phyloP scores from a whole-genome alignment of 2,329 filamentous ascomycete species.

The Calonectria hawksworthii region DNA sequence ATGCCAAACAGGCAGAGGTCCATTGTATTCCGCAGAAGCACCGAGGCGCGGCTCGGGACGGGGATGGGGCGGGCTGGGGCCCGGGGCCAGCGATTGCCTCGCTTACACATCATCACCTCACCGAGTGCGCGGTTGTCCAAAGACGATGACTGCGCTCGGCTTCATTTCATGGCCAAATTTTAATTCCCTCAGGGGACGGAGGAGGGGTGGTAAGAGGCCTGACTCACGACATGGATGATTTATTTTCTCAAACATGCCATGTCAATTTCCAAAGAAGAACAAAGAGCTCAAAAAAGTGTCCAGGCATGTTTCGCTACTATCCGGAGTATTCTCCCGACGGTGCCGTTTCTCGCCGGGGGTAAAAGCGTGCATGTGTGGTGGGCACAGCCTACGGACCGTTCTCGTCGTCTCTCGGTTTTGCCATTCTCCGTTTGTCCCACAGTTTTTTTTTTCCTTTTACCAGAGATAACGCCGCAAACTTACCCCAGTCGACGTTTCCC shows the following conservation, averaged over 20 bases:
- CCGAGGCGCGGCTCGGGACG: conserved; percentile 29
- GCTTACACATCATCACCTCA: conserved; percentile 13
- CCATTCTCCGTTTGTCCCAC: conserved; percentile 19
- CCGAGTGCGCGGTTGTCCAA: background rate
- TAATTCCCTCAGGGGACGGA: conserved; percentile 6
- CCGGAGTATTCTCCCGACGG: conserved; percentile 32
- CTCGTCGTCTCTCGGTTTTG: background rate
- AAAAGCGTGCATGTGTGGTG: background rate
- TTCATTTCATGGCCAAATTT: background rate
- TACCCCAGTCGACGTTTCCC: background rate
- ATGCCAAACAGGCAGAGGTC: background rate
- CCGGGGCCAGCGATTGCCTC: background rate
- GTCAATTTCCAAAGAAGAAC: conserved; percentile 1
- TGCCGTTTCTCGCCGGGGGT: conserved; percentile 26
- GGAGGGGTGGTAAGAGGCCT: background rate
- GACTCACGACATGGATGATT: background rate
- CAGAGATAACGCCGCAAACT: conserved; percentile 30
- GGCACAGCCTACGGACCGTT: conserved; percentile 23
- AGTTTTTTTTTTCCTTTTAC: conserved; percentile 12
- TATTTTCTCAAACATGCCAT: conserved; percentile 1
- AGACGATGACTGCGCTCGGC: background rate
- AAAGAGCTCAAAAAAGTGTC: conserved; percentile 27
- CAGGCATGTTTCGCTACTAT: background rate
- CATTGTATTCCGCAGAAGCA: conserved; percentile 29
- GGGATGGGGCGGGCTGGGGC: background rate